Evolutionary conservation across 129 eudicot species (phyloP).

Genomic region (Erigeron canadensis): DNA sequence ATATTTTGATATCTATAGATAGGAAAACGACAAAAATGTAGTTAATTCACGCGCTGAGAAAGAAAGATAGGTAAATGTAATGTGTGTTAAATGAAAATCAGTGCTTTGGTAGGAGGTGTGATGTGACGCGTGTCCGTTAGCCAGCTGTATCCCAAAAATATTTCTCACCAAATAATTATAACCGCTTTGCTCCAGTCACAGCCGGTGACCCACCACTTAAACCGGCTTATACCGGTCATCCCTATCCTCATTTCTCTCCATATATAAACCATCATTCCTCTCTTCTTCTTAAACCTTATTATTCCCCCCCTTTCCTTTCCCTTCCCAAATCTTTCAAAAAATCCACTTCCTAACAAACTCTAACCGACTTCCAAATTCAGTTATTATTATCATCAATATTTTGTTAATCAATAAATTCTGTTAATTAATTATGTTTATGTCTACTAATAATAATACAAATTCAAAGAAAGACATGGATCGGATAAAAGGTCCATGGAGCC

Average conservation of each 20-base stretch:
- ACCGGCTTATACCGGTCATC: conserved; percentile 63
- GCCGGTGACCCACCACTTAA: conserved; percentile 38
- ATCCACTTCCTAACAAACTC: too few species aligned
- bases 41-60: neutral
- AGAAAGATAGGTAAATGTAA: conserved; percentile 8
- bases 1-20: too few species aligned
- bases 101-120: conserved; percentile 33
- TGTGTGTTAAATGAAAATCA: conserved; percentile 43
- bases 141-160: conserved; percentile 86
- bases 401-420: neutral
- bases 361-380: too few species aligned
- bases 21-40: conserved; percentile 17
- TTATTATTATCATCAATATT: neutral
- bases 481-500: conserved; percentile 97
- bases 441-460: conserved; percentile 1
- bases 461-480: conserved; percentile 54
- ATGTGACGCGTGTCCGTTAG: conserved; percentile 75
- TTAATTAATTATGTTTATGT: conserved; percentile 29
- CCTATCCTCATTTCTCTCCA: conserved; percentile 34
- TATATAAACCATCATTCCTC: conserved; percentile 31
- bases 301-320: conserved; percentile 18
- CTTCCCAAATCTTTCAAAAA: neutral
- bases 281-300: conserved; percentile 24
- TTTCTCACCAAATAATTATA: conserved; percentile 35
- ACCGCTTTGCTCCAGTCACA: conserved; percentile 63